Evolutionary conservation across 2,329 filamentous ascomycete species (phyloP).

Genomic region (Aspergillus clavatus): DNA sequence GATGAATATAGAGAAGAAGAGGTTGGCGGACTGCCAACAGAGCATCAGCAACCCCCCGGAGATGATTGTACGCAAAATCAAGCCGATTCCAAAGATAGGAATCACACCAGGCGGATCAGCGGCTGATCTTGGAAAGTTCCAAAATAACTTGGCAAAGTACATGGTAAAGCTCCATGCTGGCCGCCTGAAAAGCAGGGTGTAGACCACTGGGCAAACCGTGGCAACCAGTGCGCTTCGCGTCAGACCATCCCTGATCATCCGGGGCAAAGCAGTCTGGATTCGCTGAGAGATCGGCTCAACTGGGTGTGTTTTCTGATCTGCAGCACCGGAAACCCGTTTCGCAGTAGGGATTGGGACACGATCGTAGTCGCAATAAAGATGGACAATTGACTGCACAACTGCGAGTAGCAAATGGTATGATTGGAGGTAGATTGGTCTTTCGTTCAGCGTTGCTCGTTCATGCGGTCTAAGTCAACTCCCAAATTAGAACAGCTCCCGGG

Average conservation of each 20-base stretch:
- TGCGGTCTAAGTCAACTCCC: slow-evolving; percentile 37
- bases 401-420: slow-evolving; percentile 66
- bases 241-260: slow-evolving; percentile 30
- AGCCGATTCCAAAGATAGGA: slow-evolving; percentile 54
- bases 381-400: slow-evolving; percentile 61
- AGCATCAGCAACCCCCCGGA: slow-evolving; percentile 64
- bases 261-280: slow-evolving; percentile 33
- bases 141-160: slow-evolving; percentile 65
- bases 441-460: slow-evolving; percentile 75
- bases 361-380: slow-evolving; percentile 71
- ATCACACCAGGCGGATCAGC: slow-evolving; percentile 52
- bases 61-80: slow-evolving; percentile 53
- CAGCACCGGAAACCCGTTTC: slow-evolving; percentile 29
- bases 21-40: slow-evolving; percentile 73
- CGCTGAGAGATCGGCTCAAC: slow-evolving; percentile 34
- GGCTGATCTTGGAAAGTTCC: slow-evolving; percentile 68
- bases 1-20: slow-evolving; percentile 74
- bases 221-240: slow-evolving; percentile 38
- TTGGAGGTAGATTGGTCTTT: slow-evolving; percentile 76
- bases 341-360: slow-evolving; percentile 52
- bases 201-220: slow-evolving; percentile 52
- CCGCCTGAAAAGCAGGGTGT: slow-evolving; percentile 58
- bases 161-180: slow-evolving; percentile 66
- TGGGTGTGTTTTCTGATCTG: slow-evolving; percentile 35
- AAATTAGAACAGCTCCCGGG: slow-evolving; percentile 1